Evolutionary conservation across 2,329 filamentous ascomycete genomes (phyloP).

Genomic region (Fusarium udum): DNA sequence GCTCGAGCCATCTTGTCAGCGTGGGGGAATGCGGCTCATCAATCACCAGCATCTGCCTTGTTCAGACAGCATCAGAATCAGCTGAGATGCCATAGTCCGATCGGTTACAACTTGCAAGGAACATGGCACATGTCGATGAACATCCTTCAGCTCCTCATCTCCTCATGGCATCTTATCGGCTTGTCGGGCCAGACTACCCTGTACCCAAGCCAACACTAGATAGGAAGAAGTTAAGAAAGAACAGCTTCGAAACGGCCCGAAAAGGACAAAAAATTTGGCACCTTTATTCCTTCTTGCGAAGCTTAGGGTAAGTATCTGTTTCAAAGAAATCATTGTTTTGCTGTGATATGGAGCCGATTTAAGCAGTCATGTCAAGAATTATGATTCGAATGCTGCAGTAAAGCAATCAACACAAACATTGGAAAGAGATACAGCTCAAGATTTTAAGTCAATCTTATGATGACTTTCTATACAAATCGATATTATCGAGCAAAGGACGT

Average conservation of each 20-base stretch:
- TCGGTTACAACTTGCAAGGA: neutral
- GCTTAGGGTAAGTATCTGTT: too few relatives aligned
- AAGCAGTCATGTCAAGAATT: too few relatives aligned
- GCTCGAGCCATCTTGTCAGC: neutral
- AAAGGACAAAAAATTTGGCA: too few relatives aligned
- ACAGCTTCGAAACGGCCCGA: neutral
- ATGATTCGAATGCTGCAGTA: too few relatives aligned
- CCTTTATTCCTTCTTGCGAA: too few relatives aligned
- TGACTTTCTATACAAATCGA: neutral
- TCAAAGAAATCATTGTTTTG: too few relatives aligned
- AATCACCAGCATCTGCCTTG: neutral
- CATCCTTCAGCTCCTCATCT: neutral
- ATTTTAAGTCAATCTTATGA: accelerated
- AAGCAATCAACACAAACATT: accelerated
- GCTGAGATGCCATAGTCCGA: neutral
- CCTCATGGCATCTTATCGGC: neutral
- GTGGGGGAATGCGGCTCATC: neutral
- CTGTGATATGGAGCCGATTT: accelerated
- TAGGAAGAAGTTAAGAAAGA: neutral
- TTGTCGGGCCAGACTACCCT: neutral
- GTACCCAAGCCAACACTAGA: neutral
- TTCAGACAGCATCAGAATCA: neutral
- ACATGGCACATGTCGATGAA: neutral
- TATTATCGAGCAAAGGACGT: accelerated
- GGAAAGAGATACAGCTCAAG: accelerated